phyloP scores from a whole-genome alignment of 2,329 filamentous ascomycete species.

The Calonectria leucothoes region DNA sequence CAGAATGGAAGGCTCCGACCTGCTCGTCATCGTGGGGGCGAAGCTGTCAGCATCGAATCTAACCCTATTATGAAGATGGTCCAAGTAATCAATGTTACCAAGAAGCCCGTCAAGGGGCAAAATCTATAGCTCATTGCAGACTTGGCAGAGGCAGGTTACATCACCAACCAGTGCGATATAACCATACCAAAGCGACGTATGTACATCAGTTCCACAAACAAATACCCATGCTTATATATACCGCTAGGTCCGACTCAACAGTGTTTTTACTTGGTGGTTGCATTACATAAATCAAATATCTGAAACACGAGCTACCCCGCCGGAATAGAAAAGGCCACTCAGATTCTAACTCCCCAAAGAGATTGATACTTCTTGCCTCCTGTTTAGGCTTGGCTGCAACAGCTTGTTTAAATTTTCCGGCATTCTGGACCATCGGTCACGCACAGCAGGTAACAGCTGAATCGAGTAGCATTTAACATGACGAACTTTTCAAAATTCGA shows the following conservation, averaged over 20 bases:
- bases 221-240: background rate
- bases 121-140: background rate
- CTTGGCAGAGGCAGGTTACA: background rate
- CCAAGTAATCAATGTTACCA: background rate
- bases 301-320: background rate
- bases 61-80: background rate
- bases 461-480: background rate
- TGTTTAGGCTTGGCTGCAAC: background rate
- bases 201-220: background rate
- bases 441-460: background rate
- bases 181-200: background rate
- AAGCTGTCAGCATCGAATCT: background rate
- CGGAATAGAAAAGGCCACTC: background rate
- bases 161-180: background rate
- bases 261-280: background rate
- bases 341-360: background rate
- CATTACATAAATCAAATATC: background rate
- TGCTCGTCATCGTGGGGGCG: background rate
- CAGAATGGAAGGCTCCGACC: background rate
- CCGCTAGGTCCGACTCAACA: background rate
- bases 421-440: background rate
- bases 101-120: background rate
- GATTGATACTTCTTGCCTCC: background rate
- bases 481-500: background rate
- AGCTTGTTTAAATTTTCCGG: background rate